These are phyloP conservation scores for Populus tremula DNA, from an alignment of 345 rosid genomes.

Conservation along the genomic window DNA sequence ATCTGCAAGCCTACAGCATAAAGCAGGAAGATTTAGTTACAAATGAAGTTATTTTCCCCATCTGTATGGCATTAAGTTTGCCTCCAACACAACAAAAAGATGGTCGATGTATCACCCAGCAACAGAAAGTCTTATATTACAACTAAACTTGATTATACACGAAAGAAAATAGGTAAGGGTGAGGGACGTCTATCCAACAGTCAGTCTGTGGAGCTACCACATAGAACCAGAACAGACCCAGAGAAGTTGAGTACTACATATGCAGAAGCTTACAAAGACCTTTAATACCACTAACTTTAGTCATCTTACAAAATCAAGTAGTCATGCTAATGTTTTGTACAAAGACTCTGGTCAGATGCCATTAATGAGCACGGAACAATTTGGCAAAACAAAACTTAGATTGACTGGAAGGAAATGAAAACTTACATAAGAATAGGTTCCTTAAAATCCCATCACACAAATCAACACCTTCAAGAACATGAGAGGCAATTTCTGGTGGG, in stretches of 20 bases:
- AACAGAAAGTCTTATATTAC: too few relatives aligned
- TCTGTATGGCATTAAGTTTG: background rate
- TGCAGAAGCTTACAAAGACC: background rate
- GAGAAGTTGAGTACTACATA: background rate
- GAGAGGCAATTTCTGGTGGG: constrained; percentile 77
- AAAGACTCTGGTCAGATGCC: background rate
- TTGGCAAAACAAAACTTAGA: background rate
- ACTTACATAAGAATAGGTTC: constrained; percentile 87
- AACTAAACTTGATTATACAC: too few relatives aligned
- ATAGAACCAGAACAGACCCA: too few relatives aligned
- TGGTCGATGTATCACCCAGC: too few relatives aligned
- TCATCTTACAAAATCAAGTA: background rate
- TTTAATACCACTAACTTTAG: background rate
- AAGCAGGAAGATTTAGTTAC: constrained; percentile 2
- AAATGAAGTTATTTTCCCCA: background rate
- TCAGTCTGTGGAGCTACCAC: too few relatives aligned
- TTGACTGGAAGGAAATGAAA: background rate
- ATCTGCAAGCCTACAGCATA: constrained; percentile 66
- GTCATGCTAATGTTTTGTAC: background rate
- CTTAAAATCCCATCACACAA: constrained; percentile 79
- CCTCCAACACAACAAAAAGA: too few relatives aligned
- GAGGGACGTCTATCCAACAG: too few relatives aligned
- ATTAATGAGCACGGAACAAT: background rate
- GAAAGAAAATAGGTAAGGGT: too few relatives aligned
- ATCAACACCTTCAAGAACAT: constrained; percentile 76